Conservation (phyloP, 805 yeast genomes). For the Debaryomyces castellii region DNA sequence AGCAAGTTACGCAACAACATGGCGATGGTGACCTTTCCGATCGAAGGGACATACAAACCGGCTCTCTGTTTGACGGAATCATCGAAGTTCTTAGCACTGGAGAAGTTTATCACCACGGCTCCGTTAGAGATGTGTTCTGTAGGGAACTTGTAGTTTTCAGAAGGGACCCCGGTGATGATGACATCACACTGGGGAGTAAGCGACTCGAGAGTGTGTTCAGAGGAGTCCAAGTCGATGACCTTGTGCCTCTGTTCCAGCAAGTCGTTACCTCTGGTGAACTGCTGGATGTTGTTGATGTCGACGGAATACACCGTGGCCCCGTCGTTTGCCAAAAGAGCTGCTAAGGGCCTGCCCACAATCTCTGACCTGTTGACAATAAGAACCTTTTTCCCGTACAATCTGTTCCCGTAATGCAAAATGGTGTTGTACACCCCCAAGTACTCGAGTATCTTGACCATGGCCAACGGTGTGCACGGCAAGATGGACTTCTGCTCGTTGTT, state of each 20-base stretch:
- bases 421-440: slow-evolving; percentile 84
- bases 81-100: slow-evolving; percentile 83
- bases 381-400: slow-evolving; percentile 89
- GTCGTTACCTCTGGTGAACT: slow-evolving; percentile 93
- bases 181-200: slow-evolving; percentile 81
- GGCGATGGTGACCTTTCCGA: slow-evolving; percentile 94
- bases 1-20: slow-evolving; percentile 89
- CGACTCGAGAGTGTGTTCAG: slow-evolving; percentile 52
- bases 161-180: slow-evolving; percentile 94
- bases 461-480: slow-evolving; percentile 95
- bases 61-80: slow-evolving; percentile 84
- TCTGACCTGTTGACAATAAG: slow-evolving; percentile 92
- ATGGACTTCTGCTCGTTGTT: slow-evolving; percentile 71
- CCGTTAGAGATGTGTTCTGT: slow-evolving; percentile 79
- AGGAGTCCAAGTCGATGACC: slow-evolving; percentile 55
- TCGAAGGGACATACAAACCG: slow-evolving; percentile 89
- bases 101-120: slow-evolving; percentile 85
- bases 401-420: slow-evolving; percentile 81
- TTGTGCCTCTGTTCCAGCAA: slow-evolving; percentile 78
- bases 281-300: slow-evolving; percentile 83
- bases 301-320: slow-evolving; percentile 96
- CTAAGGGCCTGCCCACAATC: slow-evolving; percentile 95
- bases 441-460: slow-evolving; percentile 90
- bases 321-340: slow-evolving; percentile 93
- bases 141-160: slow-evolving; percentile 81